A percentile compares a stretch with the other conserved stretches of the same genome.
These are phyloP conservation scores for Alternaria sp. DNA, from an alignment of 2,329 filamentous ascomycete species.

Conservation along the genomic window DNA sequence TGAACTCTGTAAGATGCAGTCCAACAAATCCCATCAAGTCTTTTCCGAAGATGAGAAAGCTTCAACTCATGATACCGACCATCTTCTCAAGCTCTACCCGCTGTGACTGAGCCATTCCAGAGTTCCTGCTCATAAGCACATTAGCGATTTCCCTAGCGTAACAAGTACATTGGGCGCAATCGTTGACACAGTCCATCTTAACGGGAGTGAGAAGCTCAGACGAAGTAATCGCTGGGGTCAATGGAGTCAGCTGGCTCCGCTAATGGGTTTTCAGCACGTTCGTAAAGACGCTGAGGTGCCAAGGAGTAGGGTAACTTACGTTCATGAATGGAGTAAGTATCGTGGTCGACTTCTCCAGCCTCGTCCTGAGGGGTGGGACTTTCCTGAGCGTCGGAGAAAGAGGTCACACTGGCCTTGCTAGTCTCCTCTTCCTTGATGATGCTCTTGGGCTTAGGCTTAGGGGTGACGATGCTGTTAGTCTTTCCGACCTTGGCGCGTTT, in stretches of 20 bases:
- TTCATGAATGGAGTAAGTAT: not conserved
- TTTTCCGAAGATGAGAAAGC: not conserved
- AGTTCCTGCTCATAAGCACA: slow-evolving; percentile 16
- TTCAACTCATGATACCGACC: not conserved
- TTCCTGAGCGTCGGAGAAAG: slow-evolving; percentile 20
- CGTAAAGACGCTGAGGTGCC: not conserved
- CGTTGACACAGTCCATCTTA: not conserved
- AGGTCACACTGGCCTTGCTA: slow-evolving; percentile 1
- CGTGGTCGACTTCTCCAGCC: not conserved
- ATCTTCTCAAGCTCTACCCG: slow-evolving; percentile 12
- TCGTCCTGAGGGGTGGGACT: not conserved
- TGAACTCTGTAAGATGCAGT: not conserved
- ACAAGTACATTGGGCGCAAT: slow-evolving; percentile 15
- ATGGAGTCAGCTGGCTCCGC: slow-evolving; percentile 4
- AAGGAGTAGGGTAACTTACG: not conserved
- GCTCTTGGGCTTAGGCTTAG: not conserved
- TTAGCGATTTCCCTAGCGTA: slow-evolving; percentile 20
- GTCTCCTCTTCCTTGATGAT: slow-evolving; percentile 1
- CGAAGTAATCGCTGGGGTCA: not conserved
- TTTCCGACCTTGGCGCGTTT: slow-evolving; percentile 18
- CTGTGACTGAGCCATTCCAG: slow-evolving; percentile 19
- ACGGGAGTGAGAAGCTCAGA: not conserved
- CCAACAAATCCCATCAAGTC: not conserved
- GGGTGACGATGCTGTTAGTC: not conserved
- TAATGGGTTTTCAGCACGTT: not conserved